Conservation (phyloP, 495 filamentous ascomycete species). For the Glutinoglossum americanum region DNA sequence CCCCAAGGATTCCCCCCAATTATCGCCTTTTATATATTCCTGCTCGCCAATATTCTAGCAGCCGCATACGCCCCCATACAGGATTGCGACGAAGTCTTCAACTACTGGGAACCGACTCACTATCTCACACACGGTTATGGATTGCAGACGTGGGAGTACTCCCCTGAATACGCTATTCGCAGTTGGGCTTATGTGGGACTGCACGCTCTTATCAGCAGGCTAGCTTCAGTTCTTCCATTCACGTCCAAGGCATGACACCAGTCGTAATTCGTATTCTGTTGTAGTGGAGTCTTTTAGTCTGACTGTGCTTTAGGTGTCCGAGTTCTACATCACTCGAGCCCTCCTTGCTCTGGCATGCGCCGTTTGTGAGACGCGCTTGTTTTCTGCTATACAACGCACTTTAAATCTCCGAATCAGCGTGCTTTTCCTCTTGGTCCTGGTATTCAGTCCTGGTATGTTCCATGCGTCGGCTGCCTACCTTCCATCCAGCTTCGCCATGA, state of each 20-base stretch:
- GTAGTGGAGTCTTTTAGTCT: neutral
- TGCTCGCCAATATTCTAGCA: conserved; percentile 48
- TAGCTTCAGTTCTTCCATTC: conserved; percentile 38
- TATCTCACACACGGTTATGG: conserved; percentile 87
- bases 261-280: neutral
- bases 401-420: conserved; percentile 63
- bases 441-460: conserved; percentile 77
- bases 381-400: conserved; percentile 45
- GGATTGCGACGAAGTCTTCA: conserved; percentile 97
- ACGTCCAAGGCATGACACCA: conserved; percentile 23
- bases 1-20: conserved; percentile 58
- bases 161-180: conserved; percentile 81
- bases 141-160: conserved; percentile 97
- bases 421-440: conserved; percentile 54
- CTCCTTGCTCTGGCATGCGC: conserved; percentile 56
- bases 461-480: conserved; percentile 73
- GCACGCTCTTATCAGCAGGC: conserved; percentile 49
- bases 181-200: conserved; percentile 88
- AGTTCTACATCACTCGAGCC: conserved; percentile 75
- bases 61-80: conserved; percentile 82
- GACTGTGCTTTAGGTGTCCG: conserved; percentile 28
- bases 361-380: conserved; percentile 59
- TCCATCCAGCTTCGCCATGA: conserved; percentile 94
- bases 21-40: conserved; percentile 53
- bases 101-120: conserved; percentile 97